A percentile compares a stretch with the other conserved stretches of the same genome.
phyloP scores from a whole-genome alignment of 495 filamentous ascomycete genomes.

The Penicillium riverlandense region DNA sequence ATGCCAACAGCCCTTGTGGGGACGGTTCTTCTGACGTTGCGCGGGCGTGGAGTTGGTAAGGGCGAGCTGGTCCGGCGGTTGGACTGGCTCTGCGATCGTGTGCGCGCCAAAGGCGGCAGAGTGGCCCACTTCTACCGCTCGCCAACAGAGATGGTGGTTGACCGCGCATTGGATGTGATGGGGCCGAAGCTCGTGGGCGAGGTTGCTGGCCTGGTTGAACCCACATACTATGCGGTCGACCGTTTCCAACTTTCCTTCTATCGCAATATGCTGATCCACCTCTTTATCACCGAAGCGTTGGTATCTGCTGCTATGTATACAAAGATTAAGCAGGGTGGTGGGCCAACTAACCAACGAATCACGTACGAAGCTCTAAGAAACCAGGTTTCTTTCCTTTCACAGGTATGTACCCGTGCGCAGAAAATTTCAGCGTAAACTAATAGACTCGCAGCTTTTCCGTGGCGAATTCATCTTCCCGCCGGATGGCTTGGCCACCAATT shows the following conservation, averaged over 20 bases:
- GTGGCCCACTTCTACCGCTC: constrained; percentile 88
- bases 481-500: constrained; percentile 69
- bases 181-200: constrained; percentile 80
- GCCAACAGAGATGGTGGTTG: constrained; percentile 72
- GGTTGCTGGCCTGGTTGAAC: constrained; percentile 71
- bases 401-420: constrained; percentile 27
- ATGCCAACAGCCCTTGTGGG: constrained; percentile 97
- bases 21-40: constrained; percentile 83
- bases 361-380: constrained; percentile 59
- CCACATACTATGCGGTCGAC: constrained; percentile 89
- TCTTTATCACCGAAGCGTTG: constrained; percentile 88
- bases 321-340: constrained; percentile 80
- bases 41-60: constrained; percentile 87
- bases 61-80: constrained; percentile 77
- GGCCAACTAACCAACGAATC: constrained; percentile 71
- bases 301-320: constrained; percentile 88
- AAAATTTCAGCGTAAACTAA: constrained; percentile 1
- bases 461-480: constrained; percentile 96
- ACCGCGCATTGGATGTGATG: constrained; percentile 83
- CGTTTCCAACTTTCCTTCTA: constrained; percentile 97
- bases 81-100: constrained; percentile 79
- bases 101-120: constrained; percentile 77
- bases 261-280: constrained; percentile 97
- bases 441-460: constrained; percentile 62
- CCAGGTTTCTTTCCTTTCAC: constrained; percentile 83